phyloP scores from a whole-genome alignment of 345 rosid species.

The Luvunga scandens region DNA sequence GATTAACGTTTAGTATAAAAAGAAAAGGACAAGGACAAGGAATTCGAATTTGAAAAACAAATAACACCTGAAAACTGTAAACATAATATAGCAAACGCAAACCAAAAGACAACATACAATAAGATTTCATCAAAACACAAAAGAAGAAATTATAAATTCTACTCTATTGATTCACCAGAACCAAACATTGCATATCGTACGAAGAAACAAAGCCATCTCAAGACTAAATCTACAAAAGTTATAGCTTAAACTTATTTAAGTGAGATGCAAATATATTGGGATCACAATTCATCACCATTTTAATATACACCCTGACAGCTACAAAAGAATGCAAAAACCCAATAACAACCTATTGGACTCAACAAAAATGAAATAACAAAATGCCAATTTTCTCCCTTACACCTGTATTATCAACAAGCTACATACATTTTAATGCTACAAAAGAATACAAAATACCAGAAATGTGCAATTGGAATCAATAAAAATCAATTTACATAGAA shows the following conservation, averaged over 20 bases:
- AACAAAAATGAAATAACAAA: not conserved
- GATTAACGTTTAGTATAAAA: not conserved
- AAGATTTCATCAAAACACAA: not conserved
- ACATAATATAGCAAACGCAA: not conserved
- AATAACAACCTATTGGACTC: not conserved
- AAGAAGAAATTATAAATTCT: not conserved
- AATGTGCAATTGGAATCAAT: not conserved
- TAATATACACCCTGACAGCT: not conserved
- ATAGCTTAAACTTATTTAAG: not conserved
- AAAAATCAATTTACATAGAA: not conserved
- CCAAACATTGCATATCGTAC: not conserved
- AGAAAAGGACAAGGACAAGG: not conserved
- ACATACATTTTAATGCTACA: not conserved
- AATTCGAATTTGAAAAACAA: not conserved
- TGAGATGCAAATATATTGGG: not conserved
- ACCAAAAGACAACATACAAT: not conserved
- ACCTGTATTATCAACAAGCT: not conserved
- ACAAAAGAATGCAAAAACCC: not conserved
- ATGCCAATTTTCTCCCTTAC: not conserved
- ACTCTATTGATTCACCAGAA: not conserved
- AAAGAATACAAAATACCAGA: not conserved
- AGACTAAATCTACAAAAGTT: not conserved
- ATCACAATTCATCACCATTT: not conserved
- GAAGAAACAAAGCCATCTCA: not conserved
- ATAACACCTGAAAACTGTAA: not conserved